A percentile compares a stretch with the other conserved stretches of the same genome.
These are phyloP conservation scores for Albizia julibrissin DNA, from an alignment of 306 rosid species.

Conservation along the genomic window DNA sequence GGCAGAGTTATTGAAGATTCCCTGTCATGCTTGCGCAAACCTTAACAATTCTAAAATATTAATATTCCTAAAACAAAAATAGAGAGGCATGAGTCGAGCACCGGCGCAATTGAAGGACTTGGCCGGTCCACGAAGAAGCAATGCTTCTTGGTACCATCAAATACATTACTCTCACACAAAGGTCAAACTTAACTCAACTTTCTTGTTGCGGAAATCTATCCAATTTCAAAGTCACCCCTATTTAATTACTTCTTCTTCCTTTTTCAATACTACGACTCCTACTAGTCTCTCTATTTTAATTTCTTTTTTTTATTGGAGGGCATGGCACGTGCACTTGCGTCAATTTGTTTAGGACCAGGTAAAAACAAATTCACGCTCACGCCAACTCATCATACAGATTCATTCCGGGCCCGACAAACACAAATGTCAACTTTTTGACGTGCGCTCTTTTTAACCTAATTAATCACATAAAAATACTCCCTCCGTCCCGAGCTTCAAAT, in stretches of 20 bases:
- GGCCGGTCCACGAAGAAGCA: neutral
- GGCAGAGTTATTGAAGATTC: neutral
- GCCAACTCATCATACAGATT: neutral
- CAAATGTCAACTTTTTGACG: conserved; percentile 1
- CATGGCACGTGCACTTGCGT: neutral
- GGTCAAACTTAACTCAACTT: conserved; percentile 15
- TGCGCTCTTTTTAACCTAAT: neutral
- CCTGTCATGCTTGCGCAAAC: neutral
- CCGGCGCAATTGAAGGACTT: neutral
- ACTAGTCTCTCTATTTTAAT: neutral
- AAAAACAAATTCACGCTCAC: neutral
- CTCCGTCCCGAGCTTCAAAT: no score
- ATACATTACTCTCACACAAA: neutral
- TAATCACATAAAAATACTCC: neutral
- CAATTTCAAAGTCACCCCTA: neutral
- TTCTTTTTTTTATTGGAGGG: neutral
- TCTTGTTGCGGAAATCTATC: neutral
- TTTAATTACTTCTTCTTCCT: neutral
- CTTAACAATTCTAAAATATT: neutral
- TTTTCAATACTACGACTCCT: neutral
- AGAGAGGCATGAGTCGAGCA: neutral
- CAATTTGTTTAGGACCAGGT: neutral
- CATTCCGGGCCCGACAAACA: neutral
- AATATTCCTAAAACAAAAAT: neutral
- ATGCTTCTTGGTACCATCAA: conserved; percentile 8